Percentiles rank a stretch among this genome's conserved stretches.
Evolutionary conservation across 2,329 filamentous ascomycete genomes (phyloP).

Genomic region (Colletotrichum sp.): DNA sequence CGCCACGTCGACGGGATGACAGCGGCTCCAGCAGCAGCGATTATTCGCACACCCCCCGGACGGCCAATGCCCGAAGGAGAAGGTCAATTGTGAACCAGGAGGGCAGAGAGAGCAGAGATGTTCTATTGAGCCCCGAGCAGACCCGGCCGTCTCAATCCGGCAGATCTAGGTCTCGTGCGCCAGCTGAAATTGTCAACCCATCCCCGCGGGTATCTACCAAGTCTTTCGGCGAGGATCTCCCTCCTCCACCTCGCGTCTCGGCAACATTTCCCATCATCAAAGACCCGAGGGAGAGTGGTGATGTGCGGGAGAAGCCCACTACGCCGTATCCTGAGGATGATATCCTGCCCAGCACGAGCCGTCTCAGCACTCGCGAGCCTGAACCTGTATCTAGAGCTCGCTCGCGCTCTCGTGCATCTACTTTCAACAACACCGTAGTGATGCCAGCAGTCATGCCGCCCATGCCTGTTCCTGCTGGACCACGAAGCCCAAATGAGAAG

Average conservation of each 20-base stretch:
- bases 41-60: constrained; percentile 31
- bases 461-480: constrained; percentile 23
- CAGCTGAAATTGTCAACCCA: constrained; percentile 32
- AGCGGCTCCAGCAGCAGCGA: constrained; percentile 47
- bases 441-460: constrained; percentile 24
- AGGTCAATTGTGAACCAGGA: constrained; percentile 41
- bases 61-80: constrained; percentile 32
- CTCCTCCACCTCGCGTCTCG: constrained; percentile 27
- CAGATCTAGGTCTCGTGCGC: constrained; percentile 38
- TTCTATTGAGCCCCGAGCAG: constrained; percentile 26
- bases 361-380: constrained; percentile 5
- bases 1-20: constrained; percentile 32
- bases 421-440: constrained; percentile 23
- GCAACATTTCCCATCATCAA: constrained; percentile 32
- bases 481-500: constrained; percentile 24
- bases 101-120: constrained; percentile 24
- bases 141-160: constrained; percentile 11
- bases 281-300: constrained; percentile 9
- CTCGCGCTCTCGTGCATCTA: constrained; percentile 30
- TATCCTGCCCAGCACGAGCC: constrained; percentile 29
- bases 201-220: constrained; percentile 28
- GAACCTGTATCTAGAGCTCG: constrained; percentile 8
- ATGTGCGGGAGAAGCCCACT: constrained; percentile 15
- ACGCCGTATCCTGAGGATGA: constrained; percentile 32
- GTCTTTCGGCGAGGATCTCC: constrained; percentile 13